Conservation (phyloP, 768 basidiomycete genomes). For the Jaapia argillacea region DNA sequence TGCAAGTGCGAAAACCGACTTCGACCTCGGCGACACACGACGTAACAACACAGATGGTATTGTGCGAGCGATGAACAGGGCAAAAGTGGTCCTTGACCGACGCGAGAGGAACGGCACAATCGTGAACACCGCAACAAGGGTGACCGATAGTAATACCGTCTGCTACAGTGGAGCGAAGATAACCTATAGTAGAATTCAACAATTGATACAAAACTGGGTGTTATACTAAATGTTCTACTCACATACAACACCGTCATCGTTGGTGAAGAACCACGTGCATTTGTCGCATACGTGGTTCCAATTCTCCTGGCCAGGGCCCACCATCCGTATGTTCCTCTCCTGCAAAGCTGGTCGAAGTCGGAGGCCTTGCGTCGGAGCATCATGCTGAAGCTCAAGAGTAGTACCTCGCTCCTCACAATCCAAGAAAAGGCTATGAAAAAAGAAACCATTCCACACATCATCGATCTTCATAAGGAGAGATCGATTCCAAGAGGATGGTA, state of each 20-base stretch:
- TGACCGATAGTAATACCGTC: conserved; percentile 24
- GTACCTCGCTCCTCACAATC: background rate
- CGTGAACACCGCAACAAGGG: conserved; percentile 19
- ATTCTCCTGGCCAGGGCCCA: background rate
- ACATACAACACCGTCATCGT: no score
- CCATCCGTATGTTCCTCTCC: background rate
- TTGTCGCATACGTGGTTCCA: background rate
- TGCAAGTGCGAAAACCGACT: conserved; percentile 12
- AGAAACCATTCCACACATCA: background rate
- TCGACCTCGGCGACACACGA: conserved; percentile 6
- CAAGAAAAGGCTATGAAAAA: background rate
- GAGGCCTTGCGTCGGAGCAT: background rate
- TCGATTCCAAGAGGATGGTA: background rate
- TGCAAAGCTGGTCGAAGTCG: background rate
- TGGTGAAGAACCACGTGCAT: no score
- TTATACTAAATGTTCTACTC: no score
- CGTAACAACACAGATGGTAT: conserved; percentile 8
- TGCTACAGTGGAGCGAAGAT: conserved; percentile 12
- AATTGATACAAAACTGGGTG: no score
- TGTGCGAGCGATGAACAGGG: conserved; percentile 6
- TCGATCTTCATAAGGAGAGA: background rate
- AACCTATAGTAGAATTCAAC: no score
- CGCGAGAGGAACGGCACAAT: conserved; percentile 15
- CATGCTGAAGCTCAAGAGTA: background rate
- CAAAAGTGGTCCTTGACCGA: conserved; percentile 10